These are phyloP conservation scores for Gomphus bonarii DNA, from an alignment of 1,284 basidiomycete genomes.

Conservation along the genomic window DNA sequence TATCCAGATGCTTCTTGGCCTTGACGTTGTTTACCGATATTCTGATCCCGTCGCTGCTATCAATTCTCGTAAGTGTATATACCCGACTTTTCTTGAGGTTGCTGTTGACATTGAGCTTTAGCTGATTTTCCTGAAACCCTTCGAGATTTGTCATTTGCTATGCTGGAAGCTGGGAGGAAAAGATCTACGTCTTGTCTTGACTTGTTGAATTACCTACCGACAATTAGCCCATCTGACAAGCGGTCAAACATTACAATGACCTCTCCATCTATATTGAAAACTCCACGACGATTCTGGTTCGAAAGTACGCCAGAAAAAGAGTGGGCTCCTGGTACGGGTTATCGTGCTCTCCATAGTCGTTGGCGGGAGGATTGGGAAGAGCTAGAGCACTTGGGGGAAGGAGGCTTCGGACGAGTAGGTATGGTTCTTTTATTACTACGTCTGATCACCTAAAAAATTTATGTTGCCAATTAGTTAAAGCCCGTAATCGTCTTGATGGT, in stretches of 20 bases:
- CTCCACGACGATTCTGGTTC: constrained; percentile 2
- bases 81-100: neutral
- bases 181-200: constrained; percentile 5
- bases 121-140: constrained; percentile 6
- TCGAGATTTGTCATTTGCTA: constrained; percentile 1
- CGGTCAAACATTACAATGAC: constrained; percentile 4
- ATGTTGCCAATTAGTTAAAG: constrained; percentile 83
- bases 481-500: constrained; percentile 72
- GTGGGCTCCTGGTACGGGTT: neutral
- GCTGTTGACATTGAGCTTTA: neutral
- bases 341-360: constrained; percentile 32
- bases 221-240: neutral
- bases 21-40: constrained; percentile 45
- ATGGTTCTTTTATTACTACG: neutral
- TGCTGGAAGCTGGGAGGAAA: constrained; percentile 9
- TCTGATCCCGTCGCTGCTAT: constrained; percentile 19
- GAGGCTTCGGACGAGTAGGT: constrained; percentile 12
- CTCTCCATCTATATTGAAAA: constrained; percentile 9
- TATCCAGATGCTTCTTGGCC: constrained; percentile 66
- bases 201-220: constrained; percentile 2
- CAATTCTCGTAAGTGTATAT: constrained; percentile 1
- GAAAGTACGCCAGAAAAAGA: neutral
- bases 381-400: constrained; percentile 50
- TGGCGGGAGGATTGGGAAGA: constrained; percentile 86
- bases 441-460: neutral